Conservation (phyloP, 306 rosid genomes). For the Alnus glutinosa region DNA sequence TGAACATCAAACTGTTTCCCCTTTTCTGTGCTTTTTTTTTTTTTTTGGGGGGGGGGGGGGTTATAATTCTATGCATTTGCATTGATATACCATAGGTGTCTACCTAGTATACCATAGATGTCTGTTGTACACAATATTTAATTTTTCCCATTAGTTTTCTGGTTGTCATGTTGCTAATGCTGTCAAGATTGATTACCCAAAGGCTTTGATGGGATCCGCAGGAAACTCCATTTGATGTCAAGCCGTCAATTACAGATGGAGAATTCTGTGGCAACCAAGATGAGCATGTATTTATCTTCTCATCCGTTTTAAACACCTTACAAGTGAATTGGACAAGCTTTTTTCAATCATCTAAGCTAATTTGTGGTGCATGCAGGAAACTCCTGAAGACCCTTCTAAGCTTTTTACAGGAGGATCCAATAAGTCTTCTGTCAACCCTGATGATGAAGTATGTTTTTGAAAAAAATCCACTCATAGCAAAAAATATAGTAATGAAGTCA, state of each 20-base stretch:
- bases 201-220: conserved; percentile 43
- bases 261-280: conserved; percentile 56
- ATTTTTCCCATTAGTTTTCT: conserved; percentile 2
- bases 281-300: conserved; percentile 50
- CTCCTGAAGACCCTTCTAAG: conserved; percentile 55
- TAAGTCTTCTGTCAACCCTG: conserved; percentile 46
- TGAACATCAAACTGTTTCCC: not conserved
- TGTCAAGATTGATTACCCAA: conserved; percentile 6
- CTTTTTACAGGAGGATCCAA: conserved; percentile 51
- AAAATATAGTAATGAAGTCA: not conserved
- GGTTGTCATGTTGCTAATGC: conserved; percentile 8
- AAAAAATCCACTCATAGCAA: not conserved
- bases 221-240: conserved; percentile 73
- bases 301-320: conserved; percentile 22
- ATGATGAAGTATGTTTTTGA: conserved; percentile 56
- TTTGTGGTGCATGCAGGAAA: conserved; percentile 47
- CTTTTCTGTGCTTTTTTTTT: not conserved
- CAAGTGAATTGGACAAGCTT: conserved; percentile 17
- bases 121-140: not conserved
- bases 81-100: not conserved
- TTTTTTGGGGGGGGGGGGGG: not conserved
- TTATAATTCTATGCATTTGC: not conserved
- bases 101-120: not conserved
- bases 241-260: conserved; percentile 60
- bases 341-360: conserved; percentile 26